Percentiles rank a stretch among this genome's conserved stretches.
These are phyloP conservation scores for Lasiodiplodia hormozganensis DNA, from an alignment of 2,329 filamentous ascomycete species.

Conservation along the genomic window DNA sequence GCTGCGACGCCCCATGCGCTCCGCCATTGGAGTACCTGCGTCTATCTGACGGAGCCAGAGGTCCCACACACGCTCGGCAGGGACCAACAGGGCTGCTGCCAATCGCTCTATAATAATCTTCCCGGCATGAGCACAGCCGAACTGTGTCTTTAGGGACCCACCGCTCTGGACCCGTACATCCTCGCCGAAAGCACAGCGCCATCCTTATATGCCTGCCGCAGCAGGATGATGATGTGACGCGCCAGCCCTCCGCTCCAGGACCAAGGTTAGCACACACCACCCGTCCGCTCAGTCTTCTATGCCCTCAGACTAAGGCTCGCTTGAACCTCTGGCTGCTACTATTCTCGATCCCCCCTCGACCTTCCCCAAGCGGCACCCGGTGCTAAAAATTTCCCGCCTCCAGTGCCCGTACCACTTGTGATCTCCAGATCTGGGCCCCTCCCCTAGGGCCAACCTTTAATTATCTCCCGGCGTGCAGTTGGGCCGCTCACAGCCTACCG, in stretches of 20 bases:
- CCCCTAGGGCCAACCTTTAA: constrained; percentile 26
- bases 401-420: constrained; percentile 21
- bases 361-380: constrained; percentile 21
- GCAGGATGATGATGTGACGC: constrained; percentile 29
- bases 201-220: constrained; percentile 29
- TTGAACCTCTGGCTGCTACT: constrained; percentile 14
- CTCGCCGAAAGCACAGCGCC: constrained; percentile 24
- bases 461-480: constrained; percentile 27
- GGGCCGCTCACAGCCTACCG: constrained; percentile 27
- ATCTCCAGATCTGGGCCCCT: constrained; percentile 25
- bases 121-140: constrained; percentile 28
- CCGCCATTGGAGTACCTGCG: constrained; percentile 30
- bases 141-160: constrained; percentile 28
- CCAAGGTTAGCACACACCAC: constrained; percentile 26
- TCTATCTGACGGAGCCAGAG: constrained; percentile 14
- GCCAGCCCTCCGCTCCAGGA: constrained; percentile 26
- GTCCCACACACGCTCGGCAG: constrained; percentile 20
- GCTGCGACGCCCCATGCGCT: constrained; percentile 12
- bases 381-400: constrained; percentile 26
- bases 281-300: constrained; percentile 14
- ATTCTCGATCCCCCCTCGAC: constrained; percentile 24
- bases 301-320: constrained; percentile 25
- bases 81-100: constrained; percentile 15
- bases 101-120: constrained; percentile 28
- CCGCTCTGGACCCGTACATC: constrained; percentile 23